Evolutionary conservation across 2,329 filamentous ascomycete species (phyloP), one percentile per base, ranked within the genome.

Genomic region (Aspergillus arachidicola): DNA sequence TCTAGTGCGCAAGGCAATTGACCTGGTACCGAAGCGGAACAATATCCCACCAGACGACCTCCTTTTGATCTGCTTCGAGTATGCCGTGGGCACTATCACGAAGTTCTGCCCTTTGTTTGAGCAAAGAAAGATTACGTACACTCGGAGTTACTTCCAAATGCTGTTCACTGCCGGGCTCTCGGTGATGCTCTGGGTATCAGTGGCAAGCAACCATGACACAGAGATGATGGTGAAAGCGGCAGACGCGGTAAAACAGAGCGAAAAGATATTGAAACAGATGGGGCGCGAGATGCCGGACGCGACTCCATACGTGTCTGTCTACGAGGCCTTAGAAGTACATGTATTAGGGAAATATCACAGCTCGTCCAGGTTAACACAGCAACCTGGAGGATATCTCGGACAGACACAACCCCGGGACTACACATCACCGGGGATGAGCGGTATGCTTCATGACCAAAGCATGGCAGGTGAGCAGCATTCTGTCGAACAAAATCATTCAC

Each of bases 121-220:
- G 7, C 38, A 41, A 41, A 14, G 38, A 14, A 41, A n/a, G 16
- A 41, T 41, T 41, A 82, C 79, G 0, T 81, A 78, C 59, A 83
- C 82, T 0, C 71, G 81, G n/a, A 82, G 79, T 53, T 84, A 84
- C 63, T 83, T 84, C 30, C 81, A 84, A 57, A 77, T 80, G 54
- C 76, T 83, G 3, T 83, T 83, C 54, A 80, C 80, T 0, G 80
- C 81, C 3, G 81, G 80, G 0, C 62, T 83, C 0, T 78, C 73
- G 6, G 70, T 80, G 1, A 75, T 80, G 60, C 76, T 66, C 45
- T 69, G 66, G 53, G 45, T 71, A 2, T 71, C 69, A 1, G 66
- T 66, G 0, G 58, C 66, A 3, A 57, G 28, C 1, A 65, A 66
- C 26, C 64, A 41, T 41, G 38, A 41, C 3, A 4, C 16, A 3